Base-by-base conservation (phyloP, 2,329 filamentous ascomycete species). In the Alternaria sp. region DNA sequence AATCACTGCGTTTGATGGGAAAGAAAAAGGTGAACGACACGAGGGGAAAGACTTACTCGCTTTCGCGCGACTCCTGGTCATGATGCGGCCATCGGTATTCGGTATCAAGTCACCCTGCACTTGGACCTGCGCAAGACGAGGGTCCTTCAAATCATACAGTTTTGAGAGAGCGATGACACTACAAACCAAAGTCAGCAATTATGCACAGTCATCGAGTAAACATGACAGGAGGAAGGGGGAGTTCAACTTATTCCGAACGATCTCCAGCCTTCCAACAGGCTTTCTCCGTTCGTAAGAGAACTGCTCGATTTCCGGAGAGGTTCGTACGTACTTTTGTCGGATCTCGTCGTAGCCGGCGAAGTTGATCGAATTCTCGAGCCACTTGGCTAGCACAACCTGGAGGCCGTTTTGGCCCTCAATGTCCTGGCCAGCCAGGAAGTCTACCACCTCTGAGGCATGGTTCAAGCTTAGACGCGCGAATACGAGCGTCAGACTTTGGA, bases 341-440 rank as follows among this genome's bases (percentile, higher is more conserved):
- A 98, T 98, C 80, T 97, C 95, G 73, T 98, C 94, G 73, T 97
- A 99, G 12, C 96, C 96, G n/a, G 93, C 93, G 81, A 99, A 99
- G 80, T 91, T 97, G 80, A 97, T 88, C 5, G 93, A 97, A 80
- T 98, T 97, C 82, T 98, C 96, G 1, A 99, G 85, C 96, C 96
- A 99, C 81, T 98, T 97, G 81, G 90, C 87, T 69, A 98, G 83
- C 4, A 99, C 96, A 23, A 97, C 90, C 67, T 94, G 89, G 8
- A 99, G 83, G n/a, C 94, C 96, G 73, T 87, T 96, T 75, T 91
- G 86, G 17, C 90, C 90, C 51, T 89, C 88, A 68, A 98, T 91
- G 70, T 93, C 87, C 66, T 97, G 90, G 74, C 93, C 90, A 64
- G 91, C 91, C 30, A 99, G 85, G 82, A 99, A 99, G 59, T 96